These are phyloP conservation scores for Umbelopsis sp. DNA, from an alignment of 192 early-diverging fungal species.

Conservation along the genomic window DNA sequence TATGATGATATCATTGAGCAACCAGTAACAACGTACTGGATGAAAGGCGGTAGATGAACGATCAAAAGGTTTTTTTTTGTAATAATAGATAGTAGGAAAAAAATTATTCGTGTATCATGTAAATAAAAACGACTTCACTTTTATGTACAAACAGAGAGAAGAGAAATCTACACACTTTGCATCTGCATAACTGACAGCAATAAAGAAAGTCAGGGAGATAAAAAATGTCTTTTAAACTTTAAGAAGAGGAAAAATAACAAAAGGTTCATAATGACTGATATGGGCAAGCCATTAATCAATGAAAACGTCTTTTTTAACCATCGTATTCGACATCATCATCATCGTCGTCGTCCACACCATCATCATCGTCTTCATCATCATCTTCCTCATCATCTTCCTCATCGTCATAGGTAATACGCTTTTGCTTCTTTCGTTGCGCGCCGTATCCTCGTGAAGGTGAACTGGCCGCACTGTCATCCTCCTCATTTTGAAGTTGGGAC, in stretches of 20 bases:
- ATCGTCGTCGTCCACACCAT: slow-evolving; percentile 6
- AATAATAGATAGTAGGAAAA: not conserved
- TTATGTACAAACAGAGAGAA: slow-evolving; percentile 18
- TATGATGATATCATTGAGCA: slow-evolving; percentile 18
- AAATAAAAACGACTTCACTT: slow-evolving; percentile 16
- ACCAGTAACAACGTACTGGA: slow-evolving; percentile 13
- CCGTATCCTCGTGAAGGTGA: slow-evolving; percentile 5
- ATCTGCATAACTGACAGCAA: slow-evolving; percentile 11
- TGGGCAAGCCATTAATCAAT: not conserved
- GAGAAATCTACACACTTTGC: slow-evolving; percentile 20
- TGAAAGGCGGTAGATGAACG: slow-evolving; percentile 4
- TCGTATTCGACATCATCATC: slow-evolving; percentile 6
- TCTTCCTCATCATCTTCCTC: slow-evolving; percentile 41
- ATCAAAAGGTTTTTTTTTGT: not conserved
- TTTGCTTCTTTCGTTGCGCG: slow-evolving; percentile 32
- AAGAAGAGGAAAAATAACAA: not conserved
- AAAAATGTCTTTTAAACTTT: not conserved
- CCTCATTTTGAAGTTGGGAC: slow-evolving; percentile 6
- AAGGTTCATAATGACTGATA: not conserved
- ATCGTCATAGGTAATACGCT: slow-evolving; percentile 34
- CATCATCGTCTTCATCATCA: slow-evolving; percentile 25
- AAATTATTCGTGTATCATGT: not conserved
- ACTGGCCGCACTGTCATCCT: slow-evolving; percentile 1
- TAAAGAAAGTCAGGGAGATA: slow-evolving; percentile 4
- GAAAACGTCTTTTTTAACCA: not conserved